Evolutionary conservation across 2,329 filamentous ascomycete genomes (phyloP).

Genomic region (Chalaropsis thielavioides): DNA sequence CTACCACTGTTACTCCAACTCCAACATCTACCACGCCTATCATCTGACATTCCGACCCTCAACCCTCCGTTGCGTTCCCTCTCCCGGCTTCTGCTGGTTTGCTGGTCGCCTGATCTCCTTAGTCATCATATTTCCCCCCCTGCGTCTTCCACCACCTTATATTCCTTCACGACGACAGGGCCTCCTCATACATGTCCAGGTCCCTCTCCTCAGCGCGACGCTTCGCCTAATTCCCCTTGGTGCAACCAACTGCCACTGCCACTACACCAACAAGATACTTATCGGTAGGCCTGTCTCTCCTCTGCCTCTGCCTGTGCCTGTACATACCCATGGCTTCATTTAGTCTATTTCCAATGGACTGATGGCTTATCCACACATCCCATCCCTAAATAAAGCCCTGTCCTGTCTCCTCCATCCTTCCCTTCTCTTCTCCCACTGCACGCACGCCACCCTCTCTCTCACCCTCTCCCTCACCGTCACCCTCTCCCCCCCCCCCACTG

Average conservation of each 20-base stretch:
- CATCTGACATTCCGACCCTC: too few species aligned
- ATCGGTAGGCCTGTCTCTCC: slow-evolving; percentile 2
- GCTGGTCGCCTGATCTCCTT: not conserved
- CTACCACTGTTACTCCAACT: not conserved
- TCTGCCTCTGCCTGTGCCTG: too few species aligned
- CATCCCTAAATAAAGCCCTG: not conserved
- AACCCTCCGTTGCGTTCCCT: too few species aligned
- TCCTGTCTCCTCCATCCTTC: not conserved
- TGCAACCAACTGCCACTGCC: not conserved
- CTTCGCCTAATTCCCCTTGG: not conserved
- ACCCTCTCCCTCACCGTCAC: not conserved
- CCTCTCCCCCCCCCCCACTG: slow-evolving; percentile 3
- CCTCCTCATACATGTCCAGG: not conserved
- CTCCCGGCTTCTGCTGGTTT: not conserved
- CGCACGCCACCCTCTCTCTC: not conserved
- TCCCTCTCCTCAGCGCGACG: not conserved
- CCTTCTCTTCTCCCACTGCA: not conserved
- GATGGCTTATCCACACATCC: not conserved
- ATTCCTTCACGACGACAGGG: not conserved
- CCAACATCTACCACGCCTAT: not conserved
- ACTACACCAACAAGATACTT: not conserved
- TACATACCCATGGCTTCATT: too few species aligned
- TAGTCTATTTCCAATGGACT: not conserved
- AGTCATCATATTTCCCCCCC: not conserved
- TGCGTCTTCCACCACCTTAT: not conserved